Evolutionary conservation across 768 basidiomycete species (phyloP), one percentile per base, ranked within the genome.

Genomic region (Hygrocybe coccinea): DNA sequence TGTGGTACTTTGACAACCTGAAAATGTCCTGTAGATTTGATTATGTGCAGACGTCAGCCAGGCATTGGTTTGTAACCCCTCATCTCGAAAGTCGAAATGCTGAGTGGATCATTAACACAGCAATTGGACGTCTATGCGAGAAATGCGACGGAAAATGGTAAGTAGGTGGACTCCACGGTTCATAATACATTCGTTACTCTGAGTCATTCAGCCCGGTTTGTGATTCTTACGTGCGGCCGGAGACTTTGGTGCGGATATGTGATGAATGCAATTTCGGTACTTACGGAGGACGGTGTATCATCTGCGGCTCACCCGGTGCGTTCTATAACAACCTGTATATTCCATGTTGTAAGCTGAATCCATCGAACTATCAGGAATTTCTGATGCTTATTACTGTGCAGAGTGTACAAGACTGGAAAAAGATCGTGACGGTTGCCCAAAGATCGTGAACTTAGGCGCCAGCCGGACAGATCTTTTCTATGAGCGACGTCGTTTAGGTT

Each of bases 121-220:
- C 97, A 46, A 97, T 98, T 64, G 97, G 97, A 39, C 89, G 97
- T 64, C 81, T 97, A 50, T 99, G 97, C 71, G 97, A 99, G 75
- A 97, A 97, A 71, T 97, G 95, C 66, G 97, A 99, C 69, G 97
- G 97, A 50, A 98, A 98, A 85, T 99, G 97, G 95, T 97, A 64
- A 58, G 86, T 67, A 7, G 11, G 17, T 8, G 35, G 14, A 47
- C 33, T 29, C 55, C 5, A 60, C n/a, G 48, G 50, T 29, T 3
- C 8, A 8, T 12, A 14, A 54, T 22, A 9, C 29, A n/a, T 15
- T 33, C 8, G 24, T 34, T 37, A 39, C 4, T 33, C 22, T 25
- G 15, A 38, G 11, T 51, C 5, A 51, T 52, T 10, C 45, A 99
- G 95, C 70, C 95, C 95, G 8, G 91, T 97, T 44, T 99, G 95